phyloP scores from a whole-genome alignment of 2,329 filamentous ascomycete species.

The Graphiopsis chlorocephala region DNA sequence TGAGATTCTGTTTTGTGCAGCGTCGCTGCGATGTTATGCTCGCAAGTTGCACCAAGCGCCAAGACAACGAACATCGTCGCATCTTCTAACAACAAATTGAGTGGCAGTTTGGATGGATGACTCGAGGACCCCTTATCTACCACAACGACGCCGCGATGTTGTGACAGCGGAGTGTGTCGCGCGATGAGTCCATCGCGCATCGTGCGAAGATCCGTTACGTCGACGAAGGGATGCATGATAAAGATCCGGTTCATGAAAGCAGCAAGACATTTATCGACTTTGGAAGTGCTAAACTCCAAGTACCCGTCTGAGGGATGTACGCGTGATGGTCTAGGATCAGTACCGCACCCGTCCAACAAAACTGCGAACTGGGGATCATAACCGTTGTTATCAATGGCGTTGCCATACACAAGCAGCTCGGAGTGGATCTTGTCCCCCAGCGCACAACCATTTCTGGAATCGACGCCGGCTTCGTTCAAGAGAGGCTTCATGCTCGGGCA shows the following conservation, averaged over 20 bases:
- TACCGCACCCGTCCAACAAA: conserved; percentile 38
- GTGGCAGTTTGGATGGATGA: conserved; percentile 31
- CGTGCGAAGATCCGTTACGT: conserved; percentile 49
- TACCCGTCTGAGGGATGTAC: conserved; percentile 40
- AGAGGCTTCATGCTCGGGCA: conserved; percentile 53
- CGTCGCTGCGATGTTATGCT: conserved; percentile 46
- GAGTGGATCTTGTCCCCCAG: conserved; percentile 38
- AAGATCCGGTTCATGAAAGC: conserved; percentile 61
- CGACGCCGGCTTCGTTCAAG: conserved; percentile 26
- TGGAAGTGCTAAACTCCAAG: conserved; percentile 48
- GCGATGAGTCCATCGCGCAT: conserved; percentile 53
- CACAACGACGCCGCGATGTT: conserved; percentile 22
- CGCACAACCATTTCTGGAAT: conserved; percentile 34
- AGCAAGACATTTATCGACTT: conserved; percentile 49
- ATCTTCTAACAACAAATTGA: conserved; percentile 67
- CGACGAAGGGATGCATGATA: conserved; percentile 62
- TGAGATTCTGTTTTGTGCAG: conserved; percentile 56
- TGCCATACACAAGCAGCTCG: conserved; percentile 35
- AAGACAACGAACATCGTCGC: conserved; percentile 79
- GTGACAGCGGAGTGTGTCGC: conserved; percentile 41
- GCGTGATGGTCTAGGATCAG: conserved; percentile 36
- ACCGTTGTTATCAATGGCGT: conserved; percentile 39
- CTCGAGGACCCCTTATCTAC: conserved; percentile 29
- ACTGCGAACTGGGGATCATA: conserved; percentile 32
- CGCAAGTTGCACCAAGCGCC: conserved; percentile 83